phyloP scores from a whole-genome alignment of 495 filamentous ascomycete genomes.

The Neurospora tetraspora region DNA sequence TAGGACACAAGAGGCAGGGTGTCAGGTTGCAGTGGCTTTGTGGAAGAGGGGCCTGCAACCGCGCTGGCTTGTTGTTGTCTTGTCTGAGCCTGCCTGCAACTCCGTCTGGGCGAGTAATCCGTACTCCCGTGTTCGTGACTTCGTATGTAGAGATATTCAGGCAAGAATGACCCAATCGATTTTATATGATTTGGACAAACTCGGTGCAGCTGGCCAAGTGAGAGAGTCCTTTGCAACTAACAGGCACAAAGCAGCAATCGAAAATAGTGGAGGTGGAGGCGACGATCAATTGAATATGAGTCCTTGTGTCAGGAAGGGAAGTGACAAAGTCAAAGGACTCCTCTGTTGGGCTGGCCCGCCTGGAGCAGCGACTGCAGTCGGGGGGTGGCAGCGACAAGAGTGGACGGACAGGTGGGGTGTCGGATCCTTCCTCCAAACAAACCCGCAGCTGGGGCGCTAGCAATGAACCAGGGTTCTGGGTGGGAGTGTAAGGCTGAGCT shows the following conservation, averaged over 20 bases:
- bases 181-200: background rate
- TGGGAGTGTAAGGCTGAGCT: background rate
- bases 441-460: background rate
- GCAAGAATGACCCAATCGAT: background rate
- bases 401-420: background rate
- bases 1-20: conserved; percentile 10
- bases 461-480: background rate
- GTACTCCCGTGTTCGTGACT: background rate
- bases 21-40: conserved; percentile 3
- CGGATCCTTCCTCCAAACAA: background rate
- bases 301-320: background rate
- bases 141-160: background rate
- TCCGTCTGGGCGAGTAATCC: background rate
- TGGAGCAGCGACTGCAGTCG: background rate
- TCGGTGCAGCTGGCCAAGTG: background rate
- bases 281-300: background rate
- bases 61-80: background rate
- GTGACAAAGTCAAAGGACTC: background rate
- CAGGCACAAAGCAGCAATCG: background rate
- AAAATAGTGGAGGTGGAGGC: background rate
- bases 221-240: background rate
- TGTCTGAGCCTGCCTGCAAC: background rate
- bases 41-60: conserved; percentile 1
- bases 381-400: background rate
- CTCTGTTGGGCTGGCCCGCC: background rate